Percentiles rank a stretch among this genome's conserved stretches.
Conservation (phyloP, 2,329 filamentous ascomycete genomes). For the Karstenula rhodostoma region DNA sequence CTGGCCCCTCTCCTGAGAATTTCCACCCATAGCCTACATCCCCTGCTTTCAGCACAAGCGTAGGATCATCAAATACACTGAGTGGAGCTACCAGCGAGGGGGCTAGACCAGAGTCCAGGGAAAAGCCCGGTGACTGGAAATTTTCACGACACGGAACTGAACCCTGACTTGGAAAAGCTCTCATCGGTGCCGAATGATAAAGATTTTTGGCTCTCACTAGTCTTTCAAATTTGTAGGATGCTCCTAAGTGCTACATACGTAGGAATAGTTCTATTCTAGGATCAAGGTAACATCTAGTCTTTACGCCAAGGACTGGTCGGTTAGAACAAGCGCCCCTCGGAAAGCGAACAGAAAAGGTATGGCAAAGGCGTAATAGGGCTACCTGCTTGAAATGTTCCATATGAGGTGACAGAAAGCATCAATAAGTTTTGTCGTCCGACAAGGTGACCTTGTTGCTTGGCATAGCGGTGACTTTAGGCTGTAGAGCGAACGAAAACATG, state of each 20-base stretch:
- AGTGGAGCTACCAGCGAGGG: neutral
- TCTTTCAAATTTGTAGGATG: neutral
- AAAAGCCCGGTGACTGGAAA: neutral
- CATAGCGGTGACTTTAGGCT: no score
- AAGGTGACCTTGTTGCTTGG: no score
- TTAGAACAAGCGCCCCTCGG: no score
- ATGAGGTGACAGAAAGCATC: no score
- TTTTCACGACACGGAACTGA: neutral
- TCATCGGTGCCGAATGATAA: neutral
- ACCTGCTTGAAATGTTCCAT: no score
- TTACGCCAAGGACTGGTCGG: no score
- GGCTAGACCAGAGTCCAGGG: neutral
- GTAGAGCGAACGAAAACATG: no score
- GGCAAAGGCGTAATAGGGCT: no score
- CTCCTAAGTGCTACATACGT: neutral
- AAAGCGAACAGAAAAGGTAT: no score
- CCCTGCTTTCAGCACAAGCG: neutral
- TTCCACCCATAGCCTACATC: neutral
- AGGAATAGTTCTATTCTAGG: neutral
- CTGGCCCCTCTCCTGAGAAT: constrained; percentile 10
- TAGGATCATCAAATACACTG: neutral
- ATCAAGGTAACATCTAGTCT: neutral
- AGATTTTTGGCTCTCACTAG: neutral
- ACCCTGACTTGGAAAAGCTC: neutral
- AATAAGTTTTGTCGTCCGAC: no score